Evolutionary conservation across 2,329 filamentous ascomycete species (phyloP), one percentile per base, ranked within the genome.

Genomic region (Aschersonia sp.): DNA sequence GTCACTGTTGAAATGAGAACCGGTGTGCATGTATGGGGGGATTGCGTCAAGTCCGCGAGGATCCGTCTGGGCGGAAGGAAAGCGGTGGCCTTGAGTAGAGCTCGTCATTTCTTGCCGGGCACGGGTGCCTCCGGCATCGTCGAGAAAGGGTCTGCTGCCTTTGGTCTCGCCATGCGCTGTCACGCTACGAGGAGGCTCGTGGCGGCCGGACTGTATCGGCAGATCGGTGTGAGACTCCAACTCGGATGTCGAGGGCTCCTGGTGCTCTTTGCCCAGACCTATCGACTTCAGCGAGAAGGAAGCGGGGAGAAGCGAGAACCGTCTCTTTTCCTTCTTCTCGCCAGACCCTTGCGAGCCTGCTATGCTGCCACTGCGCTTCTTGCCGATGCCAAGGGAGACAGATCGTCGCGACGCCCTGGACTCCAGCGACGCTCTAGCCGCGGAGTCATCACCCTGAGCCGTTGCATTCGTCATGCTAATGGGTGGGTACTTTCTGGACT

Each of bases 391-490:
- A 44, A 85, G 68, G 1, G 82, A 82, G 59, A 85, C 83, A 0
- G 84, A 88, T 44, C 82, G 78, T 30, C 84, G 77, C 32, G 78
- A 79, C 20, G 67, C 67, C 52, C 71, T 71, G 3, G 83, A 89
- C 54, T 89, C 85, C 58, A 85, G 78, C 1, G 85, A 89, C 41
- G 72, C 70, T 45, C 84, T 72, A 1, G 59, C 55, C 4, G 56
- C 57, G 9, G 72, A 65, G 46, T 75, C 71, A 40, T 80, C 77
- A 35, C 71, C 72, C 45, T 74, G 74, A 5, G 78, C 70, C 63
- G 84, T 78, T 2, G 79, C 72, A 52, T 84, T 83, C 52, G 84
- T 78, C 88, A 96, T 94, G 68, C 89, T 95, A 45, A 91, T 85
- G 4, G 91, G 91, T 48, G 91, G 91, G 59, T 96, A 94, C 53